Base-by-base conservation (phyloP, 1,284 basidiomycete species). In the Trametes versicolor region DNA sequence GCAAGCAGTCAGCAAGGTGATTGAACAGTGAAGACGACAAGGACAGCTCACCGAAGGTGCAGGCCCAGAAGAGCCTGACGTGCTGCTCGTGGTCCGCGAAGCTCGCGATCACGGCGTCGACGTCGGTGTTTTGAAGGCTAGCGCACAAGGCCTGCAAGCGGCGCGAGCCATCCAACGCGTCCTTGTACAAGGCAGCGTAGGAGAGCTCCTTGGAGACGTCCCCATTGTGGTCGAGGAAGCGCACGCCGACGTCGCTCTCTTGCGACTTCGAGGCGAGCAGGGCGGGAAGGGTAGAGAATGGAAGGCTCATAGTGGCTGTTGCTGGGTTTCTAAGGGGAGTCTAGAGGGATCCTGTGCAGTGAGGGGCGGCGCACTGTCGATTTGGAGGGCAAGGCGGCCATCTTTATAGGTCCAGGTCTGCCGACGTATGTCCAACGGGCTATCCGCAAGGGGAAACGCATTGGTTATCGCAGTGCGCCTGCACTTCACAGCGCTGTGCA, bases 61-160 rank as follows among this genome's bases (percentile, higher is more conserved):
- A 72, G n/a, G 69, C 69, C 71, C 71, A 72, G 57, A 72, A 70
- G 8, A 69, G 59, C n/a, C 43, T 64, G 25, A 72, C 58, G 45
- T 72, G 69, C 21, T 57, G 65, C 27, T 72, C 69, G 41, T 70
- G 67, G 64, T 69, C 65, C 12, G 51, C 32, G 50, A 72, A 70
- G 37, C 61, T 66, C n/a, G 65, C 64, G 29, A 72, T 48, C 51
- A 72, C 65, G 51, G 63, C 63, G 47, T 70, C 64, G 29, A n/a
- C 49, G 4, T 15, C 54, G 19, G 27, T 15, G 17, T 52, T 57
- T 41, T 43, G 32, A n/a, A 68, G 50, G 23, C 62, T 66, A 12
- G 62, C 21, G 9, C 65, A 47, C n/a, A 67, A 52, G 27, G 32
- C 1, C 2, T 21, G 58, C n/a, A 72, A 65, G 25, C 65, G 60